Base-by-base conservation (phyloP, 495 filamentous ascomycete genomes). In the Tricharina praecox region DNA sequence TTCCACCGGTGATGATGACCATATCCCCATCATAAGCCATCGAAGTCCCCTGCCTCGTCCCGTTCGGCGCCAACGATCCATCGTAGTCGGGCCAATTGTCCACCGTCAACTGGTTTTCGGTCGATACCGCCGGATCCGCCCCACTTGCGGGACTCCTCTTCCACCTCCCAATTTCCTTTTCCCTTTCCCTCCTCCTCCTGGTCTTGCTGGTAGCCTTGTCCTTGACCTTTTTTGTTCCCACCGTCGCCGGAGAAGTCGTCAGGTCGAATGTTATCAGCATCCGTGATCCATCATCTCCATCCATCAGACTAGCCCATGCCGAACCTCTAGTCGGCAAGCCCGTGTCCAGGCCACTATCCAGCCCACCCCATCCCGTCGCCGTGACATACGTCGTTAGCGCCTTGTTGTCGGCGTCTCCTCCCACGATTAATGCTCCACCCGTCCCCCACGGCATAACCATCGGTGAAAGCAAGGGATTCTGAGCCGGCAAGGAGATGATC, bases 181-280 rank as follows among this genome's bases (percentile, higher is more conserved):
- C n/a, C n/a, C n/a, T n/a, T n/a, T n/a, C n/a, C n/a, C n/a, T n/a
- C n/a, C 57, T 54, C 49, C 65, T 65, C 48, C 66, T 9, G 63
- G 48, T 19, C 18, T 26, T 43, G 1, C 21, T 3, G 3, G 40
- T 4, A 11, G 10, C 45, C 18, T 47, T 39, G 2, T 50, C 48
- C 41, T 60, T 53, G 18, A 61, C 56, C 39, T 52, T 49, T 34
- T 51, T 23, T 1, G 35, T 24, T n/a, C 49, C 72, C 35, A 95
- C 81, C 7, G 66, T 58, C 60, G 93, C 90, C n/a, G 92, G 87
- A 2, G 75, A 77, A 9, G 67, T 67, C 10, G 66, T 72, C 70
- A 88, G 74, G 57, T 94, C 76, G 60, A 86, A 96, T 0, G 74
- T 73, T 52, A 86, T 74, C 10, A 96, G 66, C n/a, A 84, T 69